These are phyloP conservation scores for barrel medic (Medicago truncatula) DNA, from an alignment of 306 rosid genomes.

Conservation along the genomic window DNA sequence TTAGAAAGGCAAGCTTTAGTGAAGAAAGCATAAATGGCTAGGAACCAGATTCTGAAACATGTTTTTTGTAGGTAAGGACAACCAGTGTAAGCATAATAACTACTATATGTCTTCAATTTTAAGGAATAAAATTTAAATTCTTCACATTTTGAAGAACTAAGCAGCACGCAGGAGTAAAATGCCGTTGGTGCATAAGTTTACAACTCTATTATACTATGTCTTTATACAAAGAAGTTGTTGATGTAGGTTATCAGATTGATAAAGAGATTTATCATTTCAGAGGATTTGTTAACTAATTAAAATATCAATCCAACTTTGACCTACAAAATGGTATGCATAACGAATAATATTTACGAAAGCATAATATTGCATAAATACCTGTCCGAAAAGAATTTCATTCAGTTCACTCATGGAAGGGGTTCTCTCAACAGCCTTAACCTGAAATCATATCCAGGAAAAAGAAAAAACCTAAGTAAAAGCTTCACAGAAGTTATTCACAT, in stretches of 20 bases:
- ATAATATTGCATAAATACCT: constrained; percentile 61
- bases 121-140: constrained; percentile 4
- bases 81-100: constrained; percentile 35
- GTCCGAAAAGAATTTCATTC: constrained; percentile 93
- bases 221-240: constrained; percentile 31
- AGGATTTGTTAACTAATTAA: constrained; percentile 26
- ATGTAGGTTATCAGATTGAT: background rate
- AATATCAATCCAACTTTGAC: constrained; percentile 20
- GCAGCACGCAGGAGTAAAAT: constrained; percentile 21
- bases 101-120: constrained; percentile 18
- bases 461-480: constrained; percentile 35
- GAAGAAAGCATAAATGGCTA: constrained; percentile 30
- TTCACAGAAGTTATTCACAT: constrained; percentile 21
- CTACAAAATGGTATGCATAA: constrained; percentile 14
- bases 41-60: constrained; percentile 15
- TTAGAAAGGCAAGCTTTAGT: constrained; percentile 17
- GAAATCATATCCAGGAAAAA: constrained; percentile 50
- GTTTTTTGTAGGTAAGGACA: background rate
- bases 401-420: constrained; percentile 98
- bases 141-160: constrained; percentile 30
- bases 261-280: no score
- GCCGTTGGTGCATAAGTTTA: constrained; percentile 6
- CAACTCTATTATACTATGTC: constrained; percentile 25
- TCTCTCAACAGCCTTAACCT: constrained; percentile 96
- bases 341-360: constrained; percentile 21